Evolutionary conservation across 768 basidiomycete species (phyloP).

Genomic region (Coprinellus micaceus): DNA sequence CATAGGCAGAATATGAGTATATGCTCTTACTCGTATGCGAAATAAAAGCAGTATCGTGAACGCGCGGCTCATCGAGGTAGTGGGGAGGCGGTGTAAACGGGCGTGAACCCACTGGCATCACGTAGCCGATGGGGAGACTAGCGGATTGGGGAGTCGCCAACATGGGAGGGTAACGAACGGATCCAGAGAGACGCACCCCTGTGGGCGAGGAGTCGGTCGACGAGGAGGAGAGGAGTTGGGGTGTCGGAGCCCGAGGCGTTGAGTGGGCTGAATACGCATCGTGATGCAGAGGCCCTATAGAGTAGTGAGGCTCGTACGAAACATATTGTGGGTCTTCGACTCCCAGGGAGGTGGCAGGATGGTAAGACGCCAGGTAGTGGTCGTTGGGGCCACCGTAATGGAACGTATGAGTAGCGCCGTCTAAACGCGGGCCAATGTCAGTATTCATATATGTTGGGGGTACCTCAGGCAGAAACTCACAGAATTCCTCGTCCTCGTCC

Average conservation of each 20-base stretch:
- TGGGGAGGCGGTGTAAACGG: background rate
- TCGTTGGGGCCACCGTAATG: background rate
- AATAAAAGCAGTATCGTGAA: background rate
- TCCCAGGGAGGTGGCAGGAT: background rate
- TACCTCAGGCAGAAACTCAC: too few species aligned
- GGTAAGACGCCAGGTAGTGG: background rate
- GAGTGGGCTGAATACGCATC: background rate
- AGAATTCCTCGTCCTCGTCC: too few species aligned
- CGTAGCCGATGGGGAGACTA: too few species aligned
- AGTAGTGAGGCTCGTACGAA: too few species aligned
- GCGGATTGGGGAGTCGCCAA: background rate
- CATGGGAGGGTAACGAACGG: background rate
- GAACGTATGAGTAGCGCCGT: background rate
- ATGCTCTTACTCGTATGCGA: background rate
- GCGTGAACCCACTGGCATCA: background rate
- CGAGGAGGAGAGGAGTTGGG: background rate
- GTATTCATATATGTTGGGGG: background rate
- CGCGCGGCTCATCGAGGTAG: background rate
- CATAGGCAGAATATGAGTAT: background rate
- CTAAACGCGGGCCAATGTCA: background rate
- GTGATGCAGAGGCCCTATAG: background rate
- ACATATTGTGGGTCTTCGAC: too few species aligned
- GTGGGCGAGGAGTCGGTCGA: background rate
- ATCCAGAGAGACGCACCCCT: background rate
- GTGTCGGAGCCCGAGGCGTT: background rate